Evolutionary conservation across 192 early-diverging fungal genomes (phyloP), one percentile per base, ranked within the genome.

Genomic region (Mortierella claussenii): DNA sequence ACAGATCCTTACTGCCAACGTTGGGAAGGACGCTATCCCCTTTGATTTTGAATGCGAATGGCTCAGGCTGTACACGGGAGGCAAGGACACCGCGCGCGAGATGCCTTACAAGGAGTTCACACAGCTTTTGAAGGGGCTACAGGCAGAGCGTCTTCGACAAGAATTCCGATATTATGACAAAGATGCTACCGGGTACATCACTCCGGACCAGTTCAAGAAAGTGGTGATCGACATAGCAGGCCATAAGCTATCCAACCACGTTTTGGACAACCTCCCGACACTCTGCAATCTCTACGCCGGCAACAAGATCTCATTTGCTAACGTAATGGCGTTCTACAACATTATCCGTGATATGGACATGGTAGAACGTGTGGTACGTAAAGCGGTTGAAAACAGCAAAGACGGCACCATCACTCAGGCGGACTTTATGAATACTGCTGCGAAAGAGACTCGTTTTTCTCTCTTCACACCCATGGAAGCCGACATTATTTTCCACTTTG

Each of bases 381-480:
- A 76, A 31, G 88, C 90, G 23, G 75, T 85, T 11, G 75, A 80
- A 13, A 44, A 52, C 24, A 87, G 73, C 59, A 51, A 71, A 23
- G 87, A 89, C 23, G 69, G 81, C 2, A 79, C 68, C 18, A 86
- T 91, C 36, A 86, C 90, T 49, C 85, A 88, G 61, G 67, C 79
- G 11, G 90, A 91, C 48, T 91, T 91, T 75, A 58, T 89, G 26
- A 66, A 79, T 31, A 67, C 81, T 6, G 88, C 87, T 23, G 75
- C 87, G 8, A 66, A 84, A 45, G 67, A 85, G 52, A 80, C 83
- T 13, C 79, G 87, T 0, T 91, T 85, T 71, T 85, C 88, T 13
- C 34, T 85, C 17, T 85, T 90, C 68, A 91, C 89, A 5, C 90
- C 90, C 21, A 89, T 91, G 89, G 90, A 91, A 71, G 86, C 88